Evolutionary conservation across 306 rosid species (phyloP), one percentile per base, ranked within the genome.

Genomic region (Purshia tridentata): DNA sequence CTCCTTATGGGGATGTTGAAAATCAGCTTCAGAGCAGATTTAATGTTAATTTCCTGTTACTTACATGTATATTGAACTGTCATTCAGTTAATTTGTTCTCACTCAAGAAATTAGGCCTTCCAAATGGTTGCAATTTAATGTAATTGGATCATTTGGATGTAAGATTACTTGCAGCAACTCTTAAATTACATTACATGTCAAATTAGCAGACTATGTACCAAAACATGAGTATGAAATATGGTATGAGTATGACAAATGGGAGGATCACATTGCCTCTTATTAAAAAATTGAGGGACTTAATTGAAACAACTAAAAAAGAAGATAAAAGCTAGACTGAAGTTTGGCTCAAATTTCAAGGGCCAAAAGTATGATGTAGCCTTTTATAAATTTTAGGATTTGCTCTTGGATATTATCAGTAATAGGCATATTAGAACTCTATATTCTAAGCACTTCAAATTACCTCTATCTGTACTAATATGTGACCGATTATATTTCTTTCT

Each of bases 401-500:
- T 29, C 35, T 29, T 29, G 22, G 59, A 69, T 77, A 50, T 62
- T 6, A 4, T 51, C 41, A 14, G n/a, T 39, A 58, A 41, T 37
- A 8, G 44, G 57, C 49, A 62, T 23, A 18, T 29, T 14, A 41
- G 49, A 40, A 4, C 66, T 37, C 22, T 45, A 18, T 14, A 15
- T 61, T 71, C 64, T 54, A n/a, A 51, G n/a, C 39, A 48, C 35
- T 39, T 54, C 37, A 65, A 6, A 9, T 65, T 55, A 9, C 55
- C 13, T 69, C 16, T 55, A 62, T 49, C 35, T 59, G 70, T 78
- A 51, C 18, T 63, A 63, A 44, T 44, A 6, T 62, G 40, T 71
- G 14, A 54, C 40, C 45, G 58, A 5, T 1, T 44, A 48, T 48
- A 5, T 48, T 0, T 48, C 52, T 48, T 16, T 5, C 15, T 12